Base-by-base conservation (phyloP, 2,329 filamentous ascomycete species). In the Paramyrothecium sp. region DNA sequence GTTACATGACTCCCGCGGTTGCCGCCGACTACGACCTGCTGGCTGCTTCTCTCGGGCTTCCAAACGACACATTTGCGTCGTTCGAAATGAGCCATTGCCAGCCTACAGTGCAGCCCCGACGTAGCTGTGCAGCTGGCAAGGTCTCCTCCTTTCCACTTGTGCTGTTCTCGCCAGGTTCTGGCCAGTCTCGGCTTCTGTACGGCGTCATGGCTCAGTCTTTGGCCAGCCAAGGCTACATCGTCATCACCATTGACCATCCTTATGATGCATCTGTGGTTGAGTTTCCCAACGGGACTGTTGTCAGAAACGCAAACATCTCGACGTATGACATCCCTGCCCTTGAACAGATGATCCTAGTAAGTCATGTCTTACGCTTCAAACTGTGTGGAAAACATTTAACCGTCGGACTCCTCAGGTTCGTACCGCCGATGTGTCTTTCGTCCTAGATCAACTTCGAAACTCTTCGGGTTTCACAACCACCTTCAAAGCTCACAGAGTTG, bases 161-260 rank as follows among this genome's bases (percentile, higher is more conserved):
- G 1, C 54, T 82, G 10, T 73, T 84, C 48, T 78, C 77, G 0
- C 75, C 80, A 1, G 81, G 78, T 3, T 69, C 75, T 30, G 75
- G 75, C 3, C 73, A 73, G 5, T 75, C 76, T 0, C 70, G 80
- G 1, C 63, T 78, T 1, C 50, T 80, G 1, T 79, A 83, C 61
- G 72, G 67, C 3, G 73, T 71, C 5, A 71, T 78, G 57, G 77
- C 78, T 2, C 72, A 73, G 2, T 74, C 77, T 3, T 68, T 84
- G 3, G 77, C 79, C 0, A 78, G 76, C 17, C 69, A 74, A 7
- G 80, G 80, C 0, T 78, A 75, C 52, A 68, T 74, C 0, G 76
- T 84, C 2, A 67, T 81, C 13, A 68, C 78, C 0, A 67, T 84
- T 22, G 81, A 84, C 56, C 81, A 83, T 53, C 73, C 80, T 0